Percentiles rank a stretch among this genome's conserved stretches.
Conservation (phyloP, 2,329 filamentous ascomycete genomes). For the Cladosporium phlei region DNA sequence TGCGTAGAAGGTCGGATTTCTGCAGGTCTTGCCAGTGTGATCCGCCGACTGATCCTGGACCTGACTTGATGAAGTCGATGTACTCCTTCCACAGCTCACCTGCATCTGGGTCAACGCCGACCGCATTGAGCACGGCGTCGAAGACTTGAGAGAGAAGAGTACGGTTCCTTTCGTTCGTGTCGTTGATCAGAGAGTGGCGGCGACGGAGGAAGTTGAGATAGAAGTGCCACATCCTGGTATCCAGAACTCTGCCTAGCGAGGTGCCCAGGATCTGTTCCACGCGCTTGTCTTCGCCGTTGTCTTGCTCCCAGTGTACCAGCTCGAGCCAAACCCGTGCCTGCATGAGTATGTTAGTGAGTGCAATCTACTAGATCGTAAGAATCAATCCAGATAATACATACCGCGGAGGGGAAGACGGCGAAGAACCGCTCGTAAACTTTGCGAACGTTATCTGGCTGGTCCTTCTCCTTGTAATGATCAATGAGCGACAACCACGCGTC, state of each 20-base stretch:
- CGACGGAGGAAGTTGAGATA: slow-evolving; percentile 95
- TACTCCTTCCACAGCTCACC: slow-evolving; percentile 92
- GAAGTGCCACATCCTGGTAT: slow-evolving; percentile 83
- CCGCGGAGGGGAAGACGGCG: slow-evolving; percentile 80
- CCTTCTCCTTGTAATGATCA: slow-evolving; percentile 73
- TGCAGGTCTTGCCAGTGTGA: slow-evolving; percentile 93
- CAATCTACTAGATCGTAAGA: too few relatives aligned
- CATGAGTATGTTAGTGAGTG: slow-evolving; percentile 1
- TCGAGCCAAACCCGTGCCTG: slow-evolving; percentile 89
- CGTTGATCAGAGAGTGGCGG: slow-evolving; percentile 78
- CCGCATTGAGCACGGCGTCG: slow-evolving; percentile 82
- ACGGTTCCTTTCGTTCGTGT: slow-evolving; percentile 70
- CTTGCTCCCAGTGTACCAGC: slow-evolving; percentile 84
- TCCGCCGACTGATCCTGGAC: slow-evolving; percentile 75
- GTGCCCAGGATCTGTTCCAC: slow-evolving; percentile 80
- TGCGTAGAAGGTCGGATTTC: slow-evolving; percentile 91
- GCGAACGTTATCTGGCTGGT: slow-evolving; percentile 76
- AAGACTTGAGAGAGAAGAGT: slow-evolving; percentile 79
- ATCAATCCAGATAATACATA: slow-evolving; percentile 49
- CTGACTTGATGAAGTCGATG: slow-evolving; percentile 84
- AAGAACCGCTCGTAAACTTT: slow-evolving; percentile 81
- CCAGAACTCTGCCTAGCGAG: slow-evolving; percentile 71
- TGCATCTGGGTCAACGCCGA: slow-evolving; percentile 87
- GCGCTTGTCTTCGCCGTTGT: slow-evolving; percentile 72
- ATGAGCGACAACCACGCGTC: slow-evolving; percentile 89